Base-by-base conservation (phyloP, 441 rosid species). In the Flueggea neowawraea region DNA sequence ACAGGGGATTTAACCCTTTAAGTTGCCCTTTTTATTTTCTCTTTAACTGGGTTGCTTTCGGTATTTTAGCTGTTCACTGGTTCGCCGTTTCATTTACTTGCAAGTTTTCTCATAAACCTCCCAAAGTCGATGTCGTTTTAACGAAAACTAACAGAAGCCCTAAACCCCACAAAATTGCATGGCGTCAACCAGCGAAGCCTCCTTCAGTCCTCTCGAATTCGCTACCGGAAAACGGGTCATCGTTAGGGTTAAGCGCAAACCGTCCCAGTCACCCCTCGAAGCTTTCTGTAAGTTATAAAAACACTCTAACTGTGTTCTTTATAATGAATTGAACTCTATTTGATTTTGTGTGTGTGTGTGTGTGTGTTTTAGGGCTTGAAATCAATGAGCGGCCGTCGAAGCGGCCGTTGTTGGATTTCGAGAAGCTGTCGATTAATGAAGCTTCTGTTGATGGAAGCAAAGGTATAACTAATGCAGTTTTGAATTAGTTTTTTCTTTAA, bases 181-280 rank as follows among this genome's bases (percentile, higher is more conserved):
- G 96, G 85, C 77, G 50, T 50, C 52, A 0, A 44, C 9, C 6
- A 77, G 80, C 16, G 89, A 76, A 70, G 70, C 80, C 77, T 82
- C 90, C 31, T 75, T 67, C 6, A 13, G 66, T 52, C 16, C 55
- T 16, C 63, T 47, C 12, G 68, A 68, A 4, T 36, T 73, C 52
- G 54, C 44, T 33, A 65, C 2, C 11, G 82, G 75, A 17, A 93
- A 79, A 81, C 97, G 96, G 1, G 83, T 93, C 31, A 63, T 93
- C 54, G 96, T 90, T 68, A 84, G 98, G 79, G 95, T 90, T 71
- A 93, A 93, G 74, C 89, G 96, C 65, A 90, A 93, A 76, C 69
- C 75, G 1, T 66, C 70, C 65, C 95, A 77, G 31, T 82, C 81
- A 58, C 71, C 63, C 4, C 82, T 90, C 45, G 91, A 85, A 16